Evolutionary conservation across 176 grass and related monocot genomes (phyloP).

Genomic region (Urochloa ruziziensis): DNA sequence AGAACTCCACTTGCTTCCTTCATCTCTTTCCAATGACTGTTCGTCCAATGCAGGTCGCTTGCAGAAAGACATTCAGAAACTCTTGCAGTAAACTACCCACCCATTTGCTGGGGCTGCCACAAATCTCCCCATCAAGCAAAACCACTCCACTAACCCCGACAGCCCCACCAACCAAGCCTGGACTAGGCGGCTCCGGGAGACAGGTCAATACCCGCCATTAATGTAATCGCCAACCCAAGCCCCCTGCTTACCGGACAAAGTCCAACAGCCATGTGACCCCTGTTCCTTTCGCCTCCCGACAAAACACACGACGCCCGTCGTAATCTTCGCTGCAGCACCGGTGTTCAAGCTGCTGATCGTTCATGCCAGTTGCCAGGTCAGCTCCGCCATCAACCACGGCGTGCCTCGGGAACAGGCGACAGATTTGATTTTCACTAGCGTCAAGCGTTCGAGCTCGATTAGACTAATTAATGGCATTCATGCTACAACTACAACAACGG

Average conservation of each 20-base stretch:
- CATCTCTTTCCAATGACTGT: background rate
- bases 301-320: too few relatives aligned
- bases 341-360: too few relatives aligned
- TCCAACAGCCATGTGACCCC: constrained; percentile 20
- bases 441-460: background rate
- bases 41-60: background rate
- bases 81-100: background rate
- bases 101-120: background rate
- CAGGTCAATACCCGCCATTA: constrained; percentile 36
- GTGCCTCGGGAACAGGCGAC: background rate
- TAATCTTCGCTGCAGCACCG: too few relatives aligned
- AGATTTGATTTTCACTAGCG: too few relatives aligned
- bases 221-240: background rate
- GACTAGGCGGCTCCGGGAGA: background rate
- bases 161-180: background rate
- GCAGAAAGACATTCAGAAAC: background rate
- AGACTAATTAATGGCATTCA: background rate
- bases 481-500: background rate
- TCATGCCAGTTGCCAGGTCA: background rate
- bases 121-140: background rate
- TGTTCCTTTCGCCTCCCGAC: background rate
- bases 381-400: background rate
- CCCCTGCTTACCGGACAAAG: background rate
- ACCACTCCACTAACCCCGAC: constrained; percentile 14
- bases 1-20: too few relatives aligned